These are phyloP conservation scores for Grosmannia penicillata DNA, from an alignment of 2,329 filamentous ascomycete genomes.

Conservation along the genomic window DNA sequence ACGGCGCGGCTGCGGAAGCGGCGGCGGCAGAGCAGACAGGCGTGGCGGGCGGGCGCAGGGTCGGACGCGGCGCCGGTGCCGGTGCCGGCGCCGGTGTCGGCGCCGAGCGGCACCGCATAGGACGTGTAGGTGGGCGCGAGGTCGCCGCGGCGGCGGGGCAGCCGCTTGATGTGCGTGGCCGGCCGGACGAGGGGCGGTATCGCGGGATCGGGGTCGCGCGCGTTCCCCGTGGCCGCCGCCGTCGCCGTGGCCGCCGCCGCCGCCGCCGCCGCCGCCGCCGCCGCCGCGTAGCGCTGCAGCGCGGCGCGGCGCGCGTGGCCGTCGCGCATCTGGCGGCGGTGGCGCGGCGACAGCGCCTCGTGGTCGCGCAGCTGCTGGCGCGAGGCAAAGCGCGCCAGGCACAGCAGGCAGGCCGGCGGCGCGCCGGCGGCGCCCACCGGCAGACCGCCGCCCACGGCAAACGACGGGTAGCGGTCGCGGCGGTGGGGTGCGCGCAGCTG, in stretches of 20 bases:
- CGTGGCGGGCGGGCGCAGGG: constrained; percentile 24
- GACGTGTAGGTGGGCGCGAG: constrained; percentile 30
- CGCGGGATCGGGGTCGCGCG: neutral
- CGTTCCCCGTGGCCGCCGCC: neutral
- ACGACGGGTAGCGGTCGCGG: constrained; percentile 35
- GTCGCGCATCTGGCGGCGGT: constrained; percentile 11
- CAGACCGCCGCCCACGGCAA: constrained; percentile 31
- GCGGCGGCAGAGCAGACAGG: constrained; percentile 26
- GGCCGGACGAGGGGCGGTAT: neutral
- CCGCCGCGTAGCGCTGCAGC: constrained; percentile 5
- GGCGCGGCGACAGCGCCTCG: constrained; percentile 13
- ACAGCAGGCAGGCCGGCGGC: constrained; percentile 35
- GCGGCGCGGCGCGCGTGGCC: constrained; percentile 2
- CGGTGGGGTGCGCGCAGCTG: constrained; percentile 13
- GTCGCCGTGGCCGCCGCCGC: neutral
- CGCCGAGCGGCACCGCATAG: constrained; percentile 24
- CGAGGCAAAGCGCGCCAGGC: constrained; percentile 40
- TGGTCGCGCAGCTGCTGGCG: constrained; percentile 18
- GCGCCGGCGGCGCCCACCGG: neutral
- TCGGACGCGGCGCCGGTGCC: neutral
- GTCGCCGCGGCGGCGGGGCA: constrained; percentile 15
- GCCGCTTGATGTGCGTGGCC: constrained; percentile 11
- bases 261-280: neutral
- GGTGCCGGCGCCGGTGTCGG: neutral
- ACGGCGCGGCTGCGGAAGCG: constrained; percentile 23